Evolutionary conservation across 345 rosid species (phyloP).

Genomic region (Toxicodendron radicans): DNA sequence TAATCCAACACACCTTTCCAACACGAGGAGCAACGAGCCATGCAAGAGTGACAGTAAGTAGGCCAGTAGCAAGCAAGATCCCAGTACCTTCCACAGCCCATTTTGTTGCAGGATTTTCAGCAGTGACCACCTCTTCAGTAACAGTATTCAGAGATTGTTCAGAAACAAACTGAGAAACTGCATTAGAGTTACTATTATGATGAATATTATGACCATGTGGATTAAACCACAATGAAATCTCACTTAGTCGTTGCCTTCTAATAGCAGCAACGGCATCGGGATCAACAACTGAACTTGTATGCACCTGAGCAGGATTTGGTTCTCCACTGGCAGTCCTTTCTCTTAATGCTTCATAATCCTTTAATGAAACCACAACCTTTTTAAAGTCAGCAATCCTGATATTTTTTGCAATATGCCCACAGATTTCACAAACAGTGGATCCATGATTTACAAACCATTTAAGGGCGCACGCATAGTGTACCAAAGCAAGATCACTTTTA

Average conservation of each 20-base stretch:
- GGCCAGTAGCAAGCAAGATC: slow-evolving; percentile 87
- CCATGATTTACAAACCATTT: slow-evolving; percentile 98
- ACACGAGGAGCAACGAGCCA: slow-evolving; percentile 99
- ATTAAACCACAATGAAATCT: slow-evolving; percentile 82
- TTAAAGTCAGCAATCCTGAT: slow-evolving; percentile 56
- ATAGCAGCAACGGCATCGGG: slow-evolving; percentile 82
- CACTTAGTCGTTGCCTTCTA: slow-evolving; percentile 79
- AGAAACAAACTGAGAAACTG: slow-evolving; percentile 57
- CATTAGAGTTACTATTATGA: slow-evolving; percentile 36
- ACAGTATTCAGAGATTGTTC: slow-evolving; percentile 59
- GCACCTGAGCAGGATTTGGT: slow-evolving; percentile 49
- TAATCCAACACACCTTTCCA: slow-evolving; percentile 65
- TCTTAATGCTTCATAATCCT: slow-evolving; percentile 70
- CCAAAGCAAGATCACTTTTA: slow-evolving; percentile 84
- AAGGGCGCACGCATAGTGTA: slow-evolving; percentile 91
- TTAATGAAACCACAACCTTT: slow-evolving; percentile 66
- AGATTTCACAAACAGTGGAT: slow-evolving; percentile 89
- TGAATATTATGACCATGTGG: slow-evolving; percentile 48
- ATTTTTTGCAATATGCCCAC: slow-evolving; percentile 68
- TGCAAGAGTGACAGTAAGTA: slow-evolving; percentile 86
- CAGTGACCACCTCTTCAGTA: slow-evolving; percentile 45
- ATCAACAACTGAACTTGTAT: slow-evolving; percentile 51
- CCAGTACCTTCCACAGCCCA: slow-evolving; percentile 98
- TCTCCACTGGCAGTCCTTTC: slow-evolving; percentile 72
- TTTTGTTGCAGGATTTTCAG: slow-evolving; percentile 77